Percentiles rank a stretch among this genome's conserved stretches.
Evolutionary conservation across 1,139 yeast species (phyloP).

Genomic region (Geotrichum citri-aurantii): DNA sequence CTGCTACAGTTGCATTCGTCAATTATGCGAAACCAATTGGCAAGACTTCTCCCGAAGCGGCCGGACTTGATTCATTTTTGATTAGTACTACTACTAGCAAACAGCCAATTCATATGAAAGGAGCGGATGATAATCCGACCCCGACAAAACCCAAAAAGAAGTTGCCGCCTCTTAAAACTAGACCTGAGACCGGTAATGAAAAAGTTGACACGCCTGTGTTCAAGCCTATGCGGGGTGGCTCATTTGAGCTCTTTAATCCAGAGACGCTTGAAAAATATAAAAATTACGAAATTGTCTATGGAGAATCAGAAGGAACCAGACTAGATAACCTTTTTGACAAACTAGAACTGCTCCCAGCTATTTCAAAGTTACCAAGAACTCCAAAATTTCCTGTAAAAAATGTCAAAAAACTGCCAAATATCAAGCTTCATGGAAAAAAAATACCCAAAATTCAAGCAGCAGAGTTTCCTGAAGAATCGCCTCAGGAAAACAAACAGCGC

Average conservation of each 20-base stretch:
- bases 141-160: not conserved
- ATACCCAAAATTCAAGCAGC: constrained; percentile 14
- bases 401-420: constrained; percentile 16
- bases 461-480: constrained; percentile 6
- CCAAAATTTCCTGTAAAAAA: constrained; percentile 25
- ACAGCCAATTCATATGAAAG: not conserved
- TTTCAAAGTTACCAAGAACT: constrained; percentile 22
- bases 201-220: not conserved
- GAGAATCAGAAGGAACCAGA: constrained; percentile 18
- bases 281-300: constrained; percentile 17
- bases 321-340: not conserved
- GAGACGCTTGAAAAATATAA: constrained; percentile 5
- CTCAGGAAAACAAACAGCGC: constrained; percentile 2
- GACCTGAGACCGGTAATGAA: not conserved
- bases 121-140: not conserved
- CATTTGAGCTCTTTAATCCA: not conserved
- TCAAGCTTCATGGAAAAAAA: not conserved
- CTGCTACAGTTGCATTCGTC: not conserved
- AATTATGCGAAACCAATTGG: constrained; percentile 2
- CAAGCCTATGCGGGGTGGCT: constrained; percentile 2
- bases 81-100: not conserved
- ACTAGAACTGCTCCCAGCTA: constrained; percentile 13
- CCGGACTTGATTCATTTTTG: not conserved
- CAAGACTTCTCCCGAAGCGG: not conserved
- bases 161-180: not conserved